Evolutionary conservation across 2,329 filamentous ascomycete genomes (phyloP), one percentile per base, ranked within the genome.

Genomic region (Monosporascus sp.): DNA sequence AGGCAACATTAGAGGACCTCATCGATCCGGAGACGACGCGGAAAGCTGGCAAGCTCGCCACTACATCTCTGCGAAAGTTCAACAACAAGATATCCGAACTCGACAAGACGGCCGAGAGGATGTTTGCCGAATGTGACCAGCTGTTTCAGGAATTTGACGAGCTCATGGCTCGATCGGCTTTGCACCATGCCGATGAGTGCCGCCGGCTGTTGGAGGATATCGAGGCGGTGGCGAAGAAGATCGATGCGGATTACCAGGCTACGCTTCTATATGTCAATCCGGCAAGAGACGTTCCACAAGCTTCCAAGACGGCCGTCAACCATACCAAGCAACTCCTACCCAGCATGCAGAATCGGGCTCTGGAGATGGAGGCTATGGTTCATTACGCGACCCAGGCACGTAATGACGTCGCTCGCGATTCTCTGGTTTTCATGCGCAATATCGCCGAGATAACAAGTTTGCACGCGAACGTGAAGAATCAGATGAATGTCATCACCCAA

Each of bases 241-340:
- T 99, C 48, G 84, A 86, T 47, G 89, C 86, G 6, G 94, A 97
- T 69, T 89, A 90, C 65, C 86, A 91, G 60, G 86, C 89, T 59
- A 83, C 90, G 11, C 74, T 90, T 45, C 79, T 81, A 6, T 85
- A 91, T 57, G 75, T 83, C 1, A 82, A 83, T 57, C 85, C 85
- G 41, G 74, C 85, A 60, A 74, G 76, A 38, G 83, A 84, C 57
- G 64, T 85, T 17, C 73, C 78, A 1, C 82, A 84, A 61, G 82
- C 79, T 7, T 86, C 84, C 20, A 85, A 83, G 63, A 82, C 80
- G 38, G 84, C 84, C 6, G 79, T 78, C 5, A 79, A 80, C 20
- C 84, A 86, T 60, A 86, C 83, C 0, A 82, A 84, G 60, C 77
- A 80, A 41, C 70, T 85, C 15, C 70, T 87, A 14, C 83, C 84